These are phyloP conservation scores for Xylaria longipes DNA, from an alignment of 495 filamentous ascomycete species.

Conservation along the genomic window DNA sequence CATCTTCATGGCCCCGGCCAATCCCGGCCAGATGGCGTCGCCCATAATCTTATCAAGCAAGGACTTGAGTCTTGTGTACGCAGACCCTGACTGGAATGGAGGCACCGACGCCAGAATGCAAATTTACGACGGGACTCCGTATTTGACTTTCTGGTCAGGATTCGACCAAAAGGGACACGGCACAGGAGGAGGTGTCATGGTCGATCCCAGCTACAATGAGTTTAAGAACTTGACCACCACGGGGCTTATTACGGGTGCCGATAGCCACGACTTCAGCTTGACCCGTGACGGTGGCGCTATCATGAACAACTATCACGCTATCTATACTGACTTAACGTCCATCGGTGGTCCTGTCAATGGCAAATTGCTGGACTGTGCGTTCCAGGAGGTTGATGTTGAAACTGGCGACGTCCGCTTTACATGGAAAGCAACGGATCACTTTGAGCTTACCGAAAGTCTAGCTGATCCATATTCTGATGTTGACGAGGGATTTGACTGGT, in stretches of 20 bases:
- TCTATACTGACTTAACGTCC: constrained; percentile 26
- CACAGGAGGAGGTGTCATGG: constrained; percentile 28
- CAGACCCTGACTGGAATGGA: constrained; percentile 26
- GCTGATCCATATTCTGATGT: constrained; percentile 36
- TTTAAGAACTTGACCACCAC: constrained; percentile 29
- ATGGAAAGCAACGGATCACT: constrained; percentile 60
- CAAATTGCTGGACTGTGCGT: constrained; percentile 30
- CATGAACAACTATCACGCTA: constrained; percentile 30
- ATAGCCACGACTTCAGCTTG: constrained; percentile 34
- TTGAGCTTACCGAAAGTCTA: constrained; percentile 53
- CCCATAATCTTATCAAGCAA: constrained; percentile 30
- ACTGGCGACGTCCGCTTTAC: constrained; percentile 59
- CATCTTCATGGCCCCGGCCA: constrained; percentile 39
- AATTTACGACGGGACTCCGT: constrained; percentile 26
- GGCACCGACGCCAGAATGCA: constrained; percentile 30
- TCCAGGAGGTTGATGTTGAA: constrained; percentile 57
- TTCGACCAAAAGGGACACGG: constrained; percentile 29
- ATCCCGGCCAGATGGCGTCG: not conserved
- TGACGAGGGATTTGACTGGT: constrained; percentile 60
- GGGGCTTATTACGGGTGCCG: constrained; percentile 24
- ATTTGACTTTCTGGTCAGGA: constrained; percentile 35
- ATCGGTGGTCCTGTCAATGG: constrained; percentile 33
- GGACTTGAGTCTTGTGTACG: constrained; percentile 33
- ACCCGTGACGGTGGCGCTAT: constrained; percentile 30
- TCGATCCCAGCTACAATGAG: constrained; percentile 30